Evolutionary conservation across 108 stramenopile species (phyloP).

Genomic region (Cyclostephanos tholiformis): DNA sequence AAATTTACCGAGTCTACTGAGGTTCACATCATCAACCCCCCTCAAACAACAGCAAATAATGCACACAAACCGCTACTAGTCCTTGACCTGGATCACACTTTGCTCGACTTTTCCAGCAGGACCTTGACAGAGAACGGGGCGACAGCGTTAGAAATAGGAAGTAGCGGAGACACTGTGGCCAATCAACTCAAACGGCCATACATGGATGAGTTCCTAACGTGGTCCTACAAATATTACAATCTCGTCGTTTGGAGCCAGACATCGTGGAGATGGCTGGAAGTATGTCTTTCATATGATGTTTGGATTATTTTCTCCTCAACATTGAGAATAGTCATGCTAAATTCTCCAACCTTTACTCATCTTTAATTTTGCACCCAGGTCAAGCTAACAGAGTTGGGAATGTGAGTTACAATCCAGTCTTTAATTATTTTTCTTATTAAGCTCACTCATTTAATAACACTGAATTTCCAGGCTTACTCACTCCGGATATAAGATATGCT

Average conservation of each 20-base stretch:
- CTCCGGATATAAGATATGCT: slow-evolving; percentile 86
- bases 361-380: slow-evolving; percentile 20
- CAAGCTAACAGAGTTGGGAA: slow-evolving; percentile 93
- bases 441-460: not conserved
- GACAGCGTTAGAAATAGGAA: slow-evolving; percentile 20
- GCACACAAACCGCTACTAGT: slow-evolving; percentile 84
- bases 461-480: slow-evolving; percentile 50
- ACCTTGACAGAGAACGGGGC: slow-evolving; percentile 48
- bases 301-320: not conserved
- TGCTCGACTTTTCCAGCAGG: slow-evolving; percentile 87
- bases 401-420: slow-evolving; percentile 25
- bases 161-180: slow-evolving; percentile 40
- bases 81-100: slow-evolving; percentile 94
- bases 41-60: slow-evolving; percentile 41
- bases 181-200: slow-evolving; percentile 75
- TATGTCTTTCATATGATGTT: not conserved
- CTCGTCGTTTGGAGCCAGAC: slow-evolving; percentile 96
- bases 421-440: not conserved
- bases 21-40: slow-evolving; percentile 87
- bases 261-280: slow-evolving; percentile 95
- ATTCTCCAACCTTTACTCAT: not conserved
- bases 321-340: not conserved
- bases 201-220: slow-evolving; percentile 88
- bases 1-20: slow-evolving; percentile 85
- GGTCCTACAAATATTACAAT: slow-evolving; percentile 89